Conservation (phyloP, 257 asterid genomes). For the Solanum lycopersicoides region DNA sequence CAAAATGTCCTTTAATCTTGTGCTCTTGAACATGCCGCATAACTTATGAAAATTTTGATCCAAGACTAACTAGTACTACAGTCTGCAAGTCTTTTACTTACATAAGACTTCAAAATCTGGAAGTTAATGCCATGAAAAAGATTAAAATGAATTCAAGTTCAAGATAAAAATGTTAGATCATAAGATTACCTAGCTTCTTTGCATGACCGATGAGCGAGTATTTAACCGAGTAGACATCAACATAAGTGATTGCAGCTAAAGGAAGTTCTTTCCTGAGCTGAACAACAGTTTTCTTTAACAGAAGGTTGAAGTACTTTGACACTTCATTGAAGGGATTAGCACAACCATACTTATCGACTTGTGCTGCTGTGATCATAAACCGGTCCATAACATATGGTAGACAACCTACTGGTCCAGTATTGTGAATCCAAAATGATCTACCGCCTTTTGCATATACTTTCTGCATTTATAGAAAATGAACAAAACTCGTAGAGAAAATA, state of each 20-base stretch:
- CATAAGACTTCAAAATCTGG: neutral
- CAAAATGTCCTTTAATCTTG: neutral
- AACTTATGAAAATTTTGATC: neutral
- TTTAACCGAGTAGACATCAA: conserved; percentile 53
- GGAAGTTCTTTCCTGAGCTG: conserved; percentile 56
- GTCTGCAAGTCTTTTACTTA: neutral
- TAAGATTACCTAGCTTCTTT: conserved; percentile 30
- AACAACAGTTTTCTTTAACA: conserved; percentile 26
- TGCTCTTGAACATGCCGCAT: neutral
- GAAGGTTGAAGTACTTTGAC: conserved; percentile 47
- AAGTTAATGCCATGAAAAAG: neutral
- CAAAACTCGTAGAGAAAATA: neutral
- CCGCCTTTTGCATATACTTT: conserved; percentile 45
- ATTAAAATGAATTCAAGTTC: neutral
- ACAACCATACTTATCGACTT: conserved; percentile 57
- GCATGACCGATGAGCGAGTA: conserved; percentile 45
- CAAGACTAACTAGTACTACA: neutral
- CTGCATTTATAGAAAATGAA: conserved; percentile 3
- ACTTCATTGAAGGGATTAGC: conserved; percentile 59
- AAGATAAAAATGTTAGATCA: neutral
- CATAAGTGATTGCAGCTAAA: conserved; percentile 51
- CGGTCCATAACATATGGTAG: conserved; percentile 63
- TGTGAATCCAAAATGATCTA: conserved; percentile 69
- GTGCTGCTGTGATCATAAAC: conserved; percentile 37
- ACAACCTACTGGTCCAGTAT: conserved; percentile 76